These are phyloP conservation scores for Cytospora paraplurivora DNA, from an alignment of 2,329 filamentous ascomycete species.

Conservation along the genomic window DNA sequence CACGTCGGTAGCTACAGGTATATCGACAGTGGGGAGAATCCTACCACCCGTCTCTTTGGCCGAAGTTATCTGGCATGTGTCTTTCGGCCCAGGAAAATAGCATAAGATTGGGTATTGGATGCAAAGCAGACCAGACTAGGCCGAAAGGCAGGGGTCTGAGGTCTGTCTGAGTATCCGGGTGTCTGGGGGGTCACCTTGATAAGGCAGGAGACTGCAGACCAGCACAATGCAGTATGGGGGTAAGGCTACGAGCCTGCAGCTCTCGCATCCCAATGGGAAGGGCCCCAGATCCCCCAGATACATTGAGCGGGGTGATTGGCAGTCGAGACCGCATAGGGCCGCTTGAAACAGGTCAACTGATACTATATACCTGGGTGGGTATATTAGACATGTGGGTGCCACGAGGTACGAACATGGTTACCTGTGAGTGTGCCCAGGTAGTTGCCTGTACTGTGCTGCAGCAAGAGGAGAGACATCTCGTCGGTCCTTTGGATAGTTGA, in stretches of 20 bases:
- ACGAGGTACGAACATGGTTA: too few relatives aligned
- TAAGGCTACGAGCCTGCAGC: slow-evolving; percentile 19
- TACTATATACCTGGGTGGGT: not conserved
- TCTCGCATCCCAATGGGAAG: slow-evolving; percentile 18
- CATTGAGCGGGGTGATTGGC: slow-evolving; percentile 4
- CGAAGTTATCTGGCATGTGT: too few relatives aligned
- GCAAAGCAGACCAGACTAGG: too few relatives aligned
- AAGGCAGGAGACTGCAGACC: slow-evolving; percentile 6
- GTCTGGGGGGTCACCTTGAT: slow-evolving; percentile 13
- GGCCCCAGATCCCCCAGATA: not conserved
- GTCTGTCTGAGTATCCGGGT: not conserved
- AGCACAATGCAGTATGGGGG: not conserved
- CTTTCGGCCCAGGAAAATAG: too few relatives aligned
- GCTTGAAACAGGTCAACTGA: not conserved
- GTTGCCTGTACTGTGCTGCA: slow-evolving; percentile 7
- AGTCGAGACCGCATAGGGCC: not conserved
- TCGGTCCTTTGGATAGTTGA: too few relatives aligned
- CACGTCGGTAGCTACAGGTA: not conserved
- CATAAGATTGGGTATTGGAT: too few relatives aligned
- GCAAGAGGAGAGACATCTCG: not conserved
- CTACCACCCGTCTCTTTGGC: too few relatives aligned
- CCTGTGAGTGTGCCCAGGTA: too few relatives aligned
- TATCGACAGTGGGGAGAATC: not conserved
- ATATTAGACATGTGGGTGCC: not conserved
- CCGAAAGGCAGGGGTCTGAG: not conserved